Percentiles rank a stretch among this genome's conserved stretches.
These are phyloP conservation scores for Saksenaea vasiformis DNA, from an alignment of 371 early-diverging fungal genomes.

Conservation along the genomic window DNA sequence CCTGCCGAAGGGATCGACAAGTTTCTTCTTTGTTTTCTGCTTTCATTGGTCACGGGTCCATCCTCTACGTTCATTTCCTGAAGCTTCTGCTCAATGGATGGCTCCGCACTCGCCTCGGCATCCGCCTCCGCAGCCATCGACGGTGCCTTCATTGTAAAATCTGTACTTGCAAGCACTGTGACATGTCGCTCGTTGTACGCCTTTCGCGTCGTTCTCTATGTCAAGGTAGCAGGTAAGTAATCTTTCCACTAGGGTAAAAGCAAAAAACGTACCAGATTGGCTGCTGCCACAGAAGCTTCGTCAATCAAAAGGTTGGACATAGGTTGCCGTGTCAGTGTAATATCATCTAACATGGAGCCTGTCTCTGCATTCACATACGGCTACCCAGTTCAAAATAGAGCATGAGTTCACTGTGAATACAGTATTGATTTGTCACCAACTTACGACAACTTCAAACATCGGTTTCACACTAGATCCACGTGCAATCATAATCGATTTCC, in stretches of 20 bases:
- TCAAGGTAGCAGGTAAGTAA: not conserved
- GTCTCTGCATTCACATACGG: slow-evolving; percentile 31
- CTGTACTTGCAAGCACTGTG: slow-evolving; percentile 44
- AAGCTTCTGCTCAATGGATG: slow-evolving; percentile 38
- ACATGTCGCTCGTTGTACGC: slow-evolving; percentile 50
- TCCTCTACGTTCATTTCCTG: slow-evolving; percentile 35
- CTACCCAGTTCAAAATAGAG: not conserved
- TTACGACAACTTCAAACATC: slow-evolving; percentile 70
- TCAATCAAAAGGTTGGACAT: slow-evolving; percentile 58
- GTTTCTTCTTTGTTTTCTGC: slow-evolving; percentile 17
- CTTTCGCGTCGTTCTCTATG: slow-evolving; percentile 47
- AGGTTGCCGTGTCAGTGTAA: slow-evolving; percentile 52
- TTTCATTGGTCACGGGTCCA: slow-evolving; percentile 8
- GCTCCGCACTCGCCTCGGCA: slow-evolving; percentile 18
- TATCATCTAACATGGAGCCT: slow-evolving; percentile 36
- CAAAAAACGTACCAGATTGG: slow-evolving; percentile 34
- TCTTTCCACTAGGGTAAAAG: not conserved
- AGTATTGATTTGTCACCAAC: slow-evolving; percentile 6
- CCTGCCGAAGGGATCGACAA: slow-evolving; percentile 50
- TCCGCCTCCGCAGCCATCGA: slow-evolving; percentile 20
- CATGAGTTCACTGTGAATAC: not conserved
- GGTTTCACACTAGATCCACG: slow-evolving; percentile 74
- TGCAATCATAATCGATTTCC: slow-evolving; percentile 63
- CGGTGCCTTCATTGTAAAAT: slow-evolving; percentile 42
- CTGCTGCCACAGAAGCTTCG: slow-evolving; percentile 52